Evolutionary conservation across 805 yeast genomes (phyloP).

Genomic region (Saccharomycopsis selenospora): DNA sequence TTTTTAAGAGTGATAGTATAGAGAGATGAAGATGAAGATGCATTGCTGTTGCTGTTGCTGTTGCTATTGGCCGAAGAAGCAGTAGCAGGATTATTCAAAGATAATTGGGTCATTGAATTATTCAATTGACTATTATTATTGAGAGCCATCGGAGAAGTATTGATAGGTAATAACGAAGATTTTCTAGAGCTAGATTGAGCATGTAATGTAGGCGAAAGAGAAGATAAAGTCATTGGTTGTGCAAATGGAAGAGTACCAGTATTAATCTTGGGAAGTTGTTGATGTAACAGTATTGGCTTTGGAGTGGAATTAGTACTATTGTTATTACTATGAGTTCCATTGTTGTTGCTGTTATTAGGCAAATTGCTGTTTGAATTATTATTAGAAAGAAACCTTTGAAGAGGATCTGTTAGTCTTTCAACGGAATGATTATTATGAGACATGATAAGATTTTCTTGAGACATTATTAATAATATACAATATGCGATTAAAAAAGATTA

Average conservation of each 20-base stretch:
- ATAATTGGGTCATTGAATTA: conserved; percentile 12
- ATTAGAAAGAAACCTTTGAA: no score
- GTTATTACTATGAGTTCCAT: background rate
- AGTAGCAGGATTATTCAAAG: conserved; percentile 8
- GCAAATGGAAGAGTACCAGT: conserved; percentile 8
- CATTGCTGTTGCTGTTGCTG: conserved; percentile 11
- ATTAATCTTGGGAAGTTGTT: conserved; percentile 18
- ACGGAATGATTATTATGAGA: conserved; percentile 1
- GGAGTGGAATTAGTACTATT: background rate
- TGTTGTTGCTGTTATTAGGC: background rate
- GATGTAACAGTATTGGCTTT: conserved; percentile 16
- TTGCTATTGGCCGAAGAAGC: background rate
- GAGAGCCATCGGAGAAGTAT: conserved; percentile 12
- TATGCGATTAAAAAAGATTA: background rate
- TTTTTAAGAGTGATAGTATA: conserved; percentile 41
- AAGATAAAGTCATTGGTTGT: conserved; percentile 10
- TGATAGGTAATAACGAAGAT: conserved; percentile 8
- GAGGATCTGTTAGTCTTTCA: conserved; percentile 11
- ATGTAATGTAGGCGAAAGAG: conserved; percentile 17
- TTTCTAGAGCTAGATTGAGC: conserved; percentile 16
- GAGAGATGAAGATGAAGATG: conserved; percentile 10
- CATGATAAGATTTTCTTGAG: conserved; percentile 7
- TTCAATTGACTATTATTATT: conserved; percentile 5
- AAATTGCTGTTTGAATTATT: no score
- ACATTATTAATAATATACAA: conserved; percentile 1